Conservation (phyloP, 768 basidiomycete genomes). For the Tulasnella calospora region DNA sequence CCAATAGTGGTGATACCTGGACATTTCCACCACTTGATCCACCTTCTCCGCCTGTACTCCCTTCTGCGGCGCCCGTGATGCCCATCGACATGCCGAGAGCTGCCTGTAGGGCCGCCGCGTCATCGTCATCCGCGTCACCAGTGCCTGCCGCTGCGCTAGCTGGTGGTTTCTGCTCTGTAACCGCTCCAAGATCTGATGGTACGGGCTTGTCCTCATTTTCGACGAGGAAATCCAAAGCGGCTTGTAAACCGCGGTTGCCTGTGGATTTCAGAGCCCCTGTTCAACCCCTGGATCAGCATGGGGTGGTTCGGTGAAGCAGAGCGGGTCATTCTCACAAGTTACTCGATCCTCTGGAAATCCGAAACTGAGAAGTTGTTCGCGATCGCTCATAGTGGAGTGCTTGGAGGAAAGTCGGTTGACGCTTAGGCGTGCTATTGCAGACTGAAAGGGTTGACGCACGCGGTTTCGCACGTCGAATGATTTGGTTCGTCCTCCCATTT, state of each 20-base stretch:
- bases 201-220: slow-evolving; percentile 72
- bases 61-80: slow-evolving; percentile 33
- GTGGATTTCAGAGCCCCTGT: slow-evolving; percentile 89
- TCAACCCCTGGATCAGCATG: background rate
- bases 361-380: slow-evolving; percentile 70
- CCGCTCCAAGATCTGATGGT: slow-evolving; percentile 53
- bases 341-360: slow-evolving; percentile 81
- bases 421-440: background rate
- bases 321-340: slow-evolving; percentile 58
- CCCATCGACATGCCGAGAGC: slow-evolving; percentile 44
- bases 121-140: slow-evolving; percentile 61
- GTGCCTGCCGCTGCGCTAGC: slow-evolving; percentile 41
- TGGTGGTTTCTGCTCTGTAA: slow-evolving; percentile 35
- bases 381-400: slow-evolving; percentile 21
- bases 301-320: slow-evolving; percentile 16
- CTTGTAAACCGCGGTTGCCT: slow-evolving; percentile 75
- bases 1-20: background rate
- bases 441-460: background rate
- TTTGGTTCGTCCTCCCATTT: too few relatives aligned
- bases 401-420: background rate
- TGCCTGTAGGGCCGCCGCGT: slow-evolving; percentile 55
- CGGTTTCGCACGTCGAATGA: background rate
- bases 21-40: slow-evolving; percentile 32
- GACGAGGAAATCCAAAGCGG: slow-evolving; percentile 84
- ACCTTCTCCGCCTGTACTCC: slow-evolving; percentile 58